These are phyloP conservation scores for Teunomyces funiuensis DNA, from an alignment of 805 yeast genomes.

Conservation along the genomic window DNA sequence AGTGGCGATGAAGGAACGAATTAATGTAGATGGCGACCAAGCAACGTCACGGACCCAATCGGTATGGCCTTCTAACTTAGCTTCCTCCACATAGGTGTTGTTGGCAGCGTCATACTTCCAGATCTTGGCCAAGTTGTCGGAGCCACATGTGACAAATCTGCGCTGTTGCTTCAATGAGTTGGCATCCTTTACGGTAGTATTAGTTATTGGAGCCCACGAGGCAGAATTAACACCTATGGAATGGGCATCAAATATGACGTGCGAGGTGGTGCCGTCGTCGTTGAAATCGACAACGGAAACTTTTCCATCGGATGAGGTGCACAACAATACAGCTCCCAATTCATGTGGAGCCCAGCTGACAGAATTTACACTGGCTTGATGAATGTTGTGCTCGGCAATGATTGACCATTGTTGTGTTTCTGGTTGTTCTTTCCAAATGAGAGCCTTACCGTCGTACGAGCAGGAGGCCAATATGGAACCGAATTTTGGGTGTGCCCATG, in stretches of 20 bases:
- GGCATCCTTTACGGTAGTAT: slow-evolving; percentile 26
- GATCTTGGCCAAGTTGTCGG: slow-evolving; percentile 88
- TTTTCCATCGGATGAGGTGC: slow-evolving; percentile 91
- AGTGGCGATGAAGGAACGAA: slow-evolving; percentile 87
- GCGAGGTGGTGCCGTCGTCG: slow-evolving; percentile 79
- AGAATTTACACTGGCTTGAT: slow-evolving; percentile 91
- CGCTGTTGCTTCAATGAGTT: slow-evolving; percentile 47
- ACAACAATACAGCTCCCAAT: slow-evolving; percentile 86
- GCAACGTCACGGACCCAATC: slow-evolving; percentile 99
- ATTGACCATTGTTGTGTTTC: slow-evolving; percentile 85
- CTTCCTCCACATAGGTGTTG: slow-evolving; percentile 68
- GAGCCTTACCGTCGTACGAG: slow-evolving; percentile 91
- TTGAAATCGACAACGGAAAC: slow-evolving; percentile 88
- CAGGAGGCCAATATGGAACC: slow-evolving; percentile 94
- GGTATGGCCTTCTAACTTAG: slow-evolving; percentile 80
- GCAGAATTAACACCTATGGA: slow-evolving; percentile 93
- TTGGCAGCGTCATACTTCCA: slow-evolving; percentile 69
- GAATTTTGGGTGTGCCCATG: slow-evolving; percentile 99
- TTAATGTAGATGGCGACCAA: slow-evolving; percentile 91
- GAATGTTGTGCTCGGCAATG: slow-evolving; percentile 83
- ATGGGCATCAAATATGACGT: slow-evolving; percentile 73
- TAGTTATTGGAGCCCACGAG: slow-evolving; percentile 81
- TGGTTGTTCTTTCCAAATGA: slow-evolving; percentile 84
- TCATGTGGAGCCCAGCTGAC: slow-evolving; percentile 98
- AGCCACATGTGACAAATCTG: slow-evolving; percentile 90